These are phyloP conservation scores for Tolypocladium cylindrosporum DNA, from an alignment of 2,329 filamentous ascomycete species.

Conservation along the genomic window DNA sequence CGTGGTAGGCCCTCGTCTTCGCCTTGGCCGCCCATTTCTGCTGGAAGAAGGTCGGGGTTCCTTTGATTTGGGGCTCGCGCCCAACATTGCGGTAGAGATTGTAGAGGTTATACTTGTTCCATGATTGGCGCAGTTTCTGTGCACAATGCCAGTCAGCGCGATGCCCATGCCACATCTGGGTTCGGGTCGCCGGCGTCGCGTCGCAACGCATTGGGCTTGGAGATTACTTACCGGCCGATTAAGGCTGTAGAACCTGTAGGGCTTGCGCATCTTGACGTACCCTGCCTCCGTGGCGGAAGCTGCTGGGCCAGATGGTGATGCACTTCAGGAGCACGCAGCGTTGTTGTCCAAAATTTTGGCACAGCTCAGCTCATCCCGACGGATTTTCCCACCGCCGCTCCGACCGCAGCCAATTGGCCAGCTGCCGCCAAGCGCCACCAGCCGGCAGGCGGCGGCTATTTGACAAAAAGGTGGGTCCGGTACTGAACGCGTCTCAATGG, in stretches of 20 bases:
- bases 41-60: slow-evolving; percentile 73
- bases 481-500: slow-evolving; percentile 15
- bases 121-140: slow-evolving; percentile 89
- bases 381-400: slow-evolving; percentile 19
- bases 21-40: slow-evolving; percentile 96
- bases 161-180: neutral
- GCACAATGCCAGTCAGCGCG: slow-evolving; percentile 2
- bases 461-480: slow-evolving; percentile 7
- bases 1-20: slow-evolving; percentile 76
- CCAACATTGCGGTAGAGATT: slow-evolving; percentile 50
- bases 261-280: slow-evolving; percentile 40
- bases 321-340: slow-evolving; percentile 1
- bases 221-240: slow-evolving; percentile 47
- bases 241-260: slow-evolving; percentile 55
- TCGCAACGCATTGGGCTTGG: neutral
- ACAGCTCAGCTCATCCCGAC: slow-evolving; percentile 9
- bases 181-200: neutral
- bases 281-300: slow-evolving; percentile 13
- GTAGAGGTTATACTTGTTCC: slow-evolving; percentile 96
- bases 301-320: slow-evolving; percentile 1
- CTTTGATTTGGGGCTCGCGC: slow-evolving; percentile 17
- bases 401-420: neutral
- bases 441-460: neutral
- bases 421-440: slow-evolving; percentile 10
- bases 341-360: slow-evolving; percentile 20